These are phyloP conservation scores for Candida succiphila DNA, from an alignment of 805 yeast species.

Conservation along the genomic window DNA sequence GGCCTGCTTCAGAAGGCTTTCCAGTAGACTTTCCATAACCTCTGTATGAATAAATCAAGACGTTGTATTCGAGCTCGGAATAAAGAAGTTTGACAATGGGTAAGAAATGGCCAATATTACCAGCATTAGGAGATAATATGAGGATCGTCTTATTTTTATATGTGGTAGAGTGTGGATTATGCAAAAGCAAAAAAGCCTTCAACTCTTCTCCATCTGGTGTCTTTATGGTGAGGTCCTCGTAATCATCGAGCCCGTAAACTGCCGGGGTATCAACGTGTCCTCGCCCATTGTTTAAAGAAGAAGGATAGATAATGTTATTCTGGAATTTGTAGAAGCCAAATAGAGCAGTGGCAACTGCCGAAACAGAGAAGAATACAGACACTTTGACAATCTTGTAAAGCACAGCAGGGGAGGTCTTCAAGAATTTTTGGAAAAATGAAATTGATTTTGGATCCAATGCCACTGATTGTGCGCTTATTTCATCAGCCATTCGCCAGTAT, in stretches of 20 bases:
- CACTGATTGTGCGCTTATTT: not conserved
- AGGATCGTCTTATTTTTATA: slow-evolving; percentile 60
- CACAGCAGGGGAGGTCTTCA: not conserved
- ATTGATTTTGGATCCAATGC: not conserved
- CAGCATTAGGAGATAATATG: slow-evolving; percentile 86
- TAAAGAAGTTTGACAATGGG: slow-evolving; percentile 72
- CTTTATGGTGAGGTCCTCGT: slow-evolving; percentile 44
- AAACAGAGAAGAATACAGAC: slow-evolving; percentile 31
- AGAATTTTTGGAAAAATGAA: not conserved
- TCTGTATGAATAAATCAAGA: slow-evolving; percentile 77
- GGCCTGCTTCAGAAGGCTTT: slow-evolving; percentile 61
- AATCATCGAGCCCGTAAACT: slow-evolving; percentile 48
- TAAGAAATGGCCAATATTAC: slow-evolving; percentile 85
- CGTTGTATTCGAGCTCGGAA: slow-evolving; percentile 56
- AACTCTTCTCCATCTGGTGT: slow-evolving; percentile 66
- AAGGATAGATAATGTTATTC: slow-evolving; percentile 68
- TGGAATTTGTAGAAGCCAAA: slow-evolving; percentile 55
- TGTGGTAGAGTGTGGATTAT: slow-evolving; percentile 26
- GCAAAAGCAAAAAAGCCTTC: slow-evolving; percentile 53
- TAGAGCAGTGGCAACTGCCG: slow-evolving; percentile 34
- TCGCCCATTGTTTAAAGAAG: slow-evolving; percentile 67
- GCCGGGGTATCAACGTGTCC: slow-evolving; percentile 71
- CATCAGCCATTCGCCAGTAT: not conserved
- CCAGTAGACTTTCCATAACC: slow-evolving; percentile 88
- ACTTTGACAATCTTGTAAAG: slow-evolving; percentile 21